These are phyloP conservation scores for Fusarium praegraminearum DNA, from an alignment of 2,329 filamentous ascomycete genomes.

Conservation along the genomic window DNA sequence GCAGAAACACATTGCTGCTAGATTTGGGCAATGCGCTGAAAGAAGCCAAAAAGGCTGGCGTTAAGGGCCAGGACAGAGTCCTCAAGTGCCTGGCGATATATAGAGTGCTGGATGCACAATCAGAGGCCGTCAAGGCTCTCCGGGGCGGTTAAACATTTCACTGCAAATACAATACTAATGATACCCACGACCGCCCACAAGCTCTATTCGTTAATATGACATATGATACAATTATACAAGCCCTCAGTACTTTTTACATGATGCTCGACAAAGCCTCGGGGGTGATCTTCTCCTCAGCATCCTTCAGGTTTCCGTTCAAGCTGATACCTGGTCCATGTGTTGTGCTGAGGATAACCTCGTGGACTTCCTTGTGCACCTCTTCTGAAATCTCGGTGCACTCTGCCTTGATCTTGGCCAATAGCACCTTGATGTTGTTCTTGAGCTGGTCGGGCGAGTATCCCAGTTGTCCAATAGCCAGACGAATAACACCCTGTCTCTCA, in stretches of 20 bases:
- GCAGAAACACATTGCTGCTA: slow-evolving; percentile 67
- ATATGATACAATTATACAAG: slow-evolving; percentile 57
- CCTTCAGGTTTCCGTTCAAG: slow-evolving; percentile 81
- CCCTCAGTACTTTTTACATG: slow-evolving; percentile 59
- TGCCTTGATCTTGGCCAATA: slow-evolving; percentile 81
- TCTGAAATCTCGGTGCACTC: slow-evolving; percentile 79
- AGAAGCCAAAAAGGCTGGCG: slow-evolving; percentile 59
- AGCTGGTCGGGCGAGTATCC: slow-evolving; percentile 89
- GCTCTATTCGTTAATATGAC: slow-evolving; percentile 47
- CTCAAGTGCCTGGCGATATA: slow-evolving; percentile 67
- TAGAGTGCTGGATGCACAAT: slow-evolving; percentile 63
- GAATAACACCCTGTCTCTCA: slow-evolving; percentile 84
- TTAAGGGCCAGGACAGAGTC: slow-evolving; percentile 58
- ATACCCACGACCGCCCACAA: slow-evolving; percentile 46
- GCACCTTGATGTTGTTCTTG: slow-evolving; percentile 82
- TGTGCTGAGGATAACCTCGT: slow-evolving; percentile 83
- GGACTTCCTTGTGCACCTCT: slow-evolving; percentile 58
- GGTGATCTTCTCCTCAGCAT: slow-evolving; percentile 68
- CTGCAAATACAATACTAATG: slow-evolving; percentile 42
- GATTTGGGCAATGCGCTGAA: slow-evolving; percentile 65
- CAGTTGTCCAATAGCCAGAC: slow-evolving; percentile 91
- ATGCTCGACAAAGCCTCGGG: slow-evolving; percentile 64
- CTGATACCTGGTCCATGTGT: slow-evolving; percentile 89
- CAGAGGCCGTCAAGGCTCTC: slow-evolving; percentile 64
- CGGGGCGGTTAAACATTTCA: slow-evolving; percentile 51